Percentiles rank a stretch among this genome's conserved stretches.
Evolutionary conservation across 495 filamentous ascomycete genomes (phyloP).

Genomic region (Aspergillus ostianus): DNA sequence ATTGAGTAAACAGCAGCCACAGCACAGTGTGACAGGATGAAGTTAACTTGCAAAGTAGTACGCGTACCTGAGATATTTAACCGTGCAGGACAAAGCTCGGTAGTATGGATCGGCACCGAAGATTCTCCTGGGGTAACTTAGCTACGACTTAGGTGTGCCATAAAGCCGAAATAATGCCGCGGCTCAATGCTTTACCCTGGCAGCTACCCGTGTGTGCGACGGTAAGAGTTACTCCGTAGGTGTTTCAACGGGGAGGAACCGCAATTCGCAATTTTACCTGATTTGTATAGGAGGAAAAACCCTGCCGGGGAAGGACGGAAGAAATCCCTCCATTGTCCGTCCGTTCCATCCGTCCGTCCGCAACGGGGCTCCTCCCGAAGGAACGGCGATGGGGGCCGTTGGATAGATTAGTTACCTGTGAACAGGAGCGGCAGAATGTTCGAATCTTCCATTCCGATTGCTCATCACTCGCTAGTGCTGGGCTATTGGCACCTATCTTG

Average conservation of each 20-base stretch:
- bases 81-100: background rate
- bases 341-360: background rate
- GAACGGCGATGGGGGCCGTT: background rate
- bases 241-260: background rate
- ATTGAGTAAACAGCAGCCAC: too few species aligned
- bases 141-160: too few species aligned
- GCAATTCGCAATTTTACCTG: background rate
- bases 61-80: background rate
- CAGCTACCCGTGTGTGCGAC: background rate
- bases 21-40: too few species aligned
- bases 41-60: background rate
- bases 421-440: background rate
- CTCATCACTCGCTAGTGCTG: background rate
- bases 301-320: conserved; percentile 9
- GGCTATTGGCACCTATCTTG: background rate
- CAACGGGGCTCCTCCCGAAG: conserved; percentile 3
- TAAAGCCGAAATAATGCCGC: background rate
- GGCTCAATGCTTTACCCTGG: background rate
- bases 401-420: background rate
- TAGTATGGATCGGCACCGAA: background rate
- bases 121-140: background rate
- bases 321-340: background rate
- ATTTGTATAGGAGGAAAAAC: background rate
- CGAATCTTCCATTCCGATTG: background rate
- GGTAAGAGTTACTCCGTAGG: background rate